These are phyloP conservation scores for Trichosporon sp. DNA, from an alignment of 1,284 basidiomycete genomes.

Conservation along the genomic window DNA sequence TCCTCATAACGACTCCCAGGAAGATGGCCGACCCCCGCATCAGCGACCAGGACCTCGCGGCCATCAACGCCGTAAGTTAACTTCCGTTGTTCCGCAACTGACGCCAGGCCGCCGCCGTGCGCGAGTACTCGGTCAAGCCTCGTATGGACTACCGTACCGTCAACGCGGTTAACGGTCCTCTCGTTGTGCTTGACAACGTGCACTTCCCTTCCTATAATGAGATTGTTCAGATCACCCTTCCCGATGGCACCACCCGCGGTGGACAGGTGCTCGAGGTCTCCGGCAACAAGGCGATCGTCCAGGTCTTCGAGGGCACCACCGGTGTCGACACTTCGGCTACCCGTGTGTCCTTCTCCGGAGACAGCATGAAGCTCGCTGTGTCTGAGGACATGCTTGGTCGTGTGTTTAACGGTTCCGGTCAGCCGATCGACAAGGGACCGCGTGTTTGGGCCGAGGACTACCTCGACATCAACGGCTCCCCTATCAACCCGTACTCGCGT, in stretches of 20 bases:
- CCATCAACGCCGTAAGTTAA: slow-evolving; percentile 55
- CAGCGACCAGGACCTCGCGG: slow-evolving; percentile 58
- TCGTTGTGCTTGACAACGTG: slow-evolving; percentile 98
- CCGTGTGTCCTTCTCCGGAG: slow-evolving; percentile 97
- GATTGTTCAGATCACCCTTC: slow-evolving; percentile 93
- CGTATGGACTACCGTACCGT: slow-evolving; percentile 95
- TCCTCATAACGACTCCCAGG: neutral
- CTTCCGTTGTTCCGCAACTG: neutral
- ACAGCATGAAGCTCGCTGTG: slow-evolving; percentile 97
- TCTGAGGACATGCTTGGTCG: slow-evolving; percentile 99
- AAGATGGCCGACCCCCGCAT: slow-evolving; percentile 49
- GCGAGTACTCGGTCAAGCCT: slow-evolving; percentile 67
- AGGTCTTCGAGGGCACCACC: slow-evolving; percentile 98
- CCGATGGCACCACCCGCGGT: slow-evolving; percentile 91
- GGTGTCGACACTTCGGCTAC: slow-evolving; percentile 93
- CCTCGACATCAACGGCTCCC: slow-evolving; percentile 98
- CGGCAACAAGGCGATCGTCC: slow-evolving; percentile 98
- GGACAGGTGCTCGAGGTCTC: slow-evolving; percentile 98
- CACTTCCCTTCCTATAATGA: slow-evolving; percentile 99
- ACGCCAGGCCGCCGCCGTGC: slow-evolving; percentile 56
- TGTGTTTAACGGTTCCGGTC: slow-evolving; percentile 98
- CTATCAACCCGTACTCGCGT: slow-evolving; percentile 98
- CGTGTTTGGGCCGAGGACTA: slow-evolving; percentile 99
- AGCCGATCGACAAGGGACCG: slow-evolving; percentile 97
- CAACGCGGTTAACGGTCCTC: slow-evolving; percentile 91